phyloP scores from a whole-genome alignment of 2,329 filamentous ascomycete species.

The Madurella fahalii region DNA sequence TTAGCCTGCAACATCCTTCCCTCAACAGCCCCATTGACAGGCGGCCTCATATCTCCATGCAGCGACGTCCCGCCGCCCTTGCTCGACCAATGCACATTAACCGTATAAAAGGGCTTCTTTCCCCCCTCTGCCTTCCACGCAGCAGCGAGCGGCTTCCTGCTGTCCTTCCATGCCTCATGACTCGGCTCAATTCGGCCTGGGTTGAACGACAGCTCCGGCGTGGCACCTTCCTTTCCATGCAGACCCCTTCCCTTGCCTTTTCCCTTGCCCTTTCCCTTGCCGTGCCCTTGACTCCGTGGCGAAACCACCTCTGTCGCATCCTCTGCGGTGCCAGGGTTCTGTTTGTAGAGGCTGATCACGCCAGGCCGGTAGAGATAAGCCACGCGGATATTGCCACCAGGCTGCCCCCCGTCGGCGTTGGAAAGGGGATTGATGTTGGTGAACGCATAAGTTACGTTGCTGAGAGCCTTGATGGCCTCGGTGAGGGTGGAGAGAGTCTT shows the following conservation, averaged over 20 bases:
- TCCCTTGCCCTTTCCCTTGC: background rate
- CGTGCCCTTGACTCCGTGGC: constrained; percentile 19
- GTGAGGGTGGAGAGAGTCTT: constrained; percentile 55
- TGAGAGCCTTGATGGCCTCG: constrained; percentile 46
- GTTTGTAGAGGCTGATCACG: constrained; percentile 54
- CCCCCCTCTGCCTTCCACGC: constrained; percentile 57
- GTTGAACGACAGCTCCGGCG: constrained; percentile 55
- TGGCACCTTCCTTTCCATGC: constrained; percentile 32
- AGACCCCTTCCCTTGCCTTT: constrained; percentile 21
- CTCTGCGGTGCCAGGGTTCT: constrained; percentile 51
- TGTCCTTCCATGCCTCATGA: constrained; percentile 55
- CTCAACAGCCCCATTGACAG: constrained; percentile 60
- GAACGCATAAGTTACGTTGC: constrained; percentile 54
- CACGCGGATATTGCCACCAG: constrained; percentile 67
- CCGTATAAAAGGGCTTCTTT: constrained; percentile 58
- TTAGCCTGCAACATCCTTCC: constrained; percentile 54
- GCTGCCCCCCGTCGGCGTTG: constrained; percentile 60
- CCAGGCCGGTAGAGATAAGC: constrained; percentile 66
- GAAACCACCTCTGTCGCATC: constrained; percentile 56
- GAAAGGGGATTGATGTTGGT: constrained; percentile 56
- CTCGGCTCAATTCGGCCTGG: constrained; percentile 63
- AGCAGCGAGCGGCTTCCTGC: constrained; percentile 64
- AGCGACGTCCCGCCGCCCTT: constrained; percentile 63
- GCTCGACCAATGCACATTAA: constrained; percentile 65
- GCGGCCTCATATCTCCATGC: constrained; percentile 62